Evolutionary conservation across 2,329 filamentous ascomycete species (phyloP).

Genomic region (Lithohypha guttulata): DNA sequence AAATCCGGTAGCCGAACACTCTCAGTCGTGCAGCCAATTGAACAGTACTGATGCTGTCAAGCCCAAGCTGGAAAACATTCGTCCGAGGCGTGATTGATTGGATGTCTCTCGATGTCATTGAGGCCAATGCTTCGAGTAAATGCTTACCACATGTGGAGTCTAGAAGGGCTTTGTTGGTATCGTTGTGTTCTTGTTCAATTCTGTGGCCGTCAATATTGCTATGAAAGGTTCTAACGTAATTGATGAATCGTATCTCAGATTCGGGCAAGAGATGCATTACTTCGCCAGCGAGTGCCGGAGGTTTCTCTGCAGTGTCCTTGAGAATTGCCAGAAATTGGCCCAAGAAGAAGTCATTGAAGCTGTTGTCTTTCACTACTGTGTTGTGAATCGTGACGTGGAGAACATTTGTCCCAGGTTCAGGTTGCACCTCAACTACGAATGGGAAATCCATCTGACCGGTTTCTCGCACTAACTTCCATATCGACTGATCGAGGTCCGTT

Average conservation of each 20-base stretch:
- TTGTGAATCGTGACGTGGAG: constrained; percentile 55
- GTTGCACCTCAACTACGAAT: constrained; percentile 64
- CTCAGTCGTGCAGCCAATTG: constrained; percentile 64
- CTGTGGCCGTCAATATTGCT: no score
- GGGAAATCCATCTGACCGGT: constrained; percentile 53
- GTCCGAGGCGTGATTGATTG: constrained; percentile 31
- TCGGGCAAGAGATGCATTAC: not conserved
- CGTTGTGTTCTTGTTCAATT: no score
- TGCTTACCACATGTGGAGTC: no score
- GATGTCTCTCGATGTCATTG: not conserved
- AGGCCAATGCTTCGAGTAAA: not conserved
- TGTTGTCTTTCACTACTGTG: constrained; percentile 28
- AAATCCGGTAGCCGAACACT: constrained; percentile 46
- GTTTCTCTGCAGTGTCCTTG: constrained; percentile 23
- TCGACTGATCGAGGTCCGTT: constrained; percentile 31
- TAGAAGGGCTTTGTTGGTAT: no score
- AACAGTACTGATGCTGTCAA: constrained; percentile 80
- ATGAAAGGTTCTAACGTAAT: no score
- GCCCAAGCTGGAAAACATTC: constrained; percentile 75
- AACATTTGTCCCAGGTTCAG: constrained; percentile 41
- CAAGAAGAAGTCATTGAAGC: constrained; percentile 12
- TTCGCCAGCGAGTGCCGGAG: constrained; percentile 11
- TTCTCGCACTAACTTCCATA: constrained; percentile 44
- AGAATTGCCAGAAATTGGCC: constrained; percentile 26
- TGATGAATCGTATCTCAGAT: no score